Percentiles rank a stretch among this genome's conserved stretches.
Conservation (phyloP, 768 basidiomycete genomes). For the Neoboletus magnificus region DNA sequence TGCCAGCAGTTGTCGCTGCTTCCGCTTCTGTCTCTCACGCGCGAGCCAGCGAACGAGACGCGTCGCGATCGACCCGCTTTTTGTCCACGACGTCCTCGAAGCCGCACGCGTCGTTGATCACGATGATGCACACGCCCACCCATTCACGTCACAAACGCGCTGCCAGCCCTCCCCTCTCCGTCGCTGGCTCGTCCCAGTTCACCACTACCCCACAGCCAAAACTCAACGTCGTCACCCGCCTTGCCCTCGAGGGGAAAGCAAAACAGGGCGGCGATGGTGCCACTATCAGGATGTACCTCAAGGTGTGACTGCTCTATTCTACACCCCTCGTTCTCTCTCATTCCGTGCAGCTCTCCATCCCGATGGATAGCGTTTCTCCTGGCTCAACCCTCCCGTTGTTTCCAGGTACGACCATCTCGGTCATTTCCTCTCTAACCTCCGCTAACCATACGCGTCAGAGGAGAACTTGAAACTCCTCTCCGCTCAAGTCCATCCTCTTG, state of each 20-base stretch:
- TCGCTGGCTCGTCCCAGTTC: slow-evolving; percentile 41
- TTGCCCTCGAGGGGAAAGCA: slow-evolving; percentile 72
- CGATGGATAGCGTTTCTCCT: slow-evolving; percentile 62
- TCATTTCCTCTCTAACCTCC: background rate
- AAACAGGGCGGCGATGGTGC: slow-evolving; percentile 64
- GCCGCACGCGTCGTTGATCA: background rate
- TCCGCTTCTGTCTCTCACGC: slow-evolving; percentile 9
- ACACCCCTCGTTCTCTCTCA: background rate
- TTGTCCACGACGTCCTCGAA: slow-evolving; percentile 4
- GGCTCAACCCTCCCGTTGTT: slow-evolving; percentile 70
- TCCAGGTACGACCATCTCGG: slow-evolving; percentile 46
- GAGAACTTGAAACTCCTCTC: slow-evolving; percentile 73
- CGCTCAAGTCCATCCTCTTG: slow-evolving; percentile 74
- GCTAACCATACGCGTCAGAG: slow-evolving; percentile 43
- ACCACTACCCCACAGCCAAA: slow-evolving; percentile 45
- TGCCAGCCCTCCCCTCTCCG: slow-evolving; percentile 31
- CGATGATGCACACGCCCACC: slow-evolving; percentile 15
- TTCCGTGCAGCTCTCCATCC: slow-evolving; percentile 54
- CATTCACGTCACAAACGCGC: slow-evolving; percentile 30
- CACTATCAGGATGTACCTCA: slow-evolving; percentile 72
- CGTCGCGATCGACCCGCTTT: slow-evolving; percentile 19
- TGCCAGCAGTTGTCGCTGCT: background rate
- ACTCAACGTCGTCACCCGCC: slow-evolving; percentile 67
- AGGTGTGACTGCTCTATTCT: slow-evolving; percentile 40
- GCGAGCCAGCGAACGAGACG: slow-evolving; percentile 10